Base-by-base conservation (phyloP, 257 asterid genomes). In the Solanum tarijense region DNA sequence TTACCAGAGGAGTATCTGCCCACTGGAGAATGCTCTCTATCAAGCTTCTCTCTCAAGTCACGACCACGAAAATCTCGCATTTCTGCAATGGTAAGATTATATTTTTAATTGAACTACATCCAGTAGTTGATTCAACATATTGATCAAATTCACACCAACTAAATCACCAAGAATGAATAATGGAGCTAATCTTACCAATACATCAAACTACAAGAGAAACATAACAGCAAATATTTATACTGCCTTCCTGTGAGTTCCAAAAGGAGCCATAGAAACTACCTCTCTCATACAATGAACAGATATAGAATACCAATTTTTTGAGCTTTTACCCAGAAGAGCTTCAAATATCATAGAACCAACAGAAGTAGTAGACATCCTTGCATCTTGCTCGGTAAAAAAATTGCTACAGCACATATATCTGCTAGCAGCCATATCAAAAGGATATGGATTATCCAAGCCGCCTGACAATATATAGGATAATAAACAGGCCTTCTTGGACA, bases 11-110 rank as follows among this genome's bases (percentile, higher is more conserved):
- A 93, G 89, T 89, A 89, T 84, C 89, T 91, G 85, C 36, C 94
- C 75, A 87, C 75, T 58, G 99, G 98, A 88, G 99, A 96, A 83
- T 89, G 98, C 90, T 90, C 46, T 74, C 95, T 74, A 78, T 90
- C 96, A 85, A 95, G 95, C 91, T 94, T 95, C 87, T 96, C 98
- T 91, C 99, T 93, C 93, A 94, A 89, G 90, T 96, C 98, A 83
- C 92, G 91, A 88, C 94, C 92, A 34, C 89, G 93, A 87, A 90
- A 48, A 87, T 94, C 97, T 90, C 91, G 92, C 93, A 94, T 93
- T 72, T 95, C 99, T 96, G 94, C 90, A 87, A 89, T 71, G 31
- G 46, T 82, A 73, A 85, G 18, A 86, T 27, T 92, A 75, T 62
- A 74, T 68, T 83, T 32, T 73, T 87, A 73, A 87, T 58, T 31